Evolutionary conservation across 768 basidiomycete genomes (phyloP).

Genomic region (Tulasnella sp.): DNA sequence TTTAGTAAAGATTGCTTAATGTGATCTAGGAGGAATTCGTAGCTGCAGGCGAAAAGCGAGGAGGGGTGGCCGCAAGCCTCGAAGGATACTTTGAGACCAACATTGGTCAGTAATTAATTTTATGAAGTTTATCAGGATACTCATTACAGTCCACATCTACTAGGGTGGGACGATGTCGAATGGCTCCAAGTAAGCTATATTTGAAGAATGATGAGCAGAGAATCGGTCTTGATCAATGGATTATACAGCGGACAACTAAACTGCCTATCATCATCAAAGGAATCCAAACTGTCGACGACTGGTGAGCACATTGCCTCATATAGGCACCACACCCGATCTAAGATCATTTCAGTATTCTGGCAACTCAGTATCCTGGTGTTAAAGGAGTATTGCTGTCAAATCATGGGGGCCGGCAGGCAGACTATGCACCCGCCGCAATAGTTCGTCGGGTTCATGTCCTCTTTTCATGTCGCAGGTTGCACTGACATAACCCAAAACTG

Average conservation of each 20-base stretch:
- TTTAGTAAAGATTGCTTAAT: background rate
- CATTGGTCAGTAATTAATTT: background rate
- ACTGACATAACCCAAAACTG: background rate
- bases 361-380: constrained; percentile 59
- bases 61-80: constrained; percentile 6
- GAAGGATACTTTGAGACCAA: constrained; percentile 13
- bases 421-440: constrained; percentile 19
- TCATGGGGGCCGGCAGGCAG: constrained; percentile 55
- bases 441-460: background rate
- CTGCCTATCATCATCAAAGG: constrained; percentile 37
- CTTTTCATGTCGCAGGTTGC: background rate
- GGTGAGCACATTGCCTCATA: constrained; percentile 5
- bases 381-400: constrained; percentile 85
- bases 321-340: background rate
- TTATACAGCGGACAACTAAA: constrained; percentile 27
- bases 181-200: constrained; percentile 6
- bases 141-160: background rate
- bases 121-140: background rate
- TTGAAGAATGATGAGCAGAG: background rate
- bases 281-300: constrained; percentile 34
- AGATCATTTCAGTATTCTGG: constrained; percentile 31
- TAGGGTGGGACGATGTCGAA: constrained; percentile 15
- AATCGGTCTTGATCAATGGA: background rate
- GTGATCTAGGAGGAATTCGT: background rate
- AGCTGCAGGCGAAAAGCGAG: constrained; percentile 1